Evolutionary conservation across 2,329 filamentous ascomycete genomes (phyloP).

Genomic region (Aspergillus versicolor): DNA sequence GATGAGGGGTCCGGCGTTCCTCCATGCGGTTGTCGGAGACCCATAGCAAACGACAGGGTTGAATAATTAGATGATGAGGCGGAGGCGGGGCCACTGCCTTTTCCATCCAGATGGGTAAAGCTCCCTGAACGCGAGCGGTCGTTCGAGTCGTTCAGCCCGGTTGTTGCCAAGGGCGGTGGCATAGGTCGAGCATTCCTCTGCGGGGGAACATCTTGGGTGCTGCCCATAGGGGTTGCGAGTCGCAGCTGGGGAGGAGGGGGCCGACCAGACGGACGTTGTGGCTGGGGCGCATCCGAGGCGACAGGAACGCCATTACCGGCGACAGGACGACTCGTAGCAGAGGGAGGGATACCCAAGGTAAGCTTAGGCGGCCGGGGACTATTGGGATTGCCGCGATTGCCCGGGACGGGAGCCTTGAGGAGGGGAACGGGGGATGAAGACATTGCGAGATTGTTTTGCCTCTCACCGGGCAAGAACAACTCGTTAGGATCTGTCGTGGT

Average conservation of each 20-base stretch:
- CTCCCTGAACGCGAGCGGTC: slow-evolving; percentile 80
- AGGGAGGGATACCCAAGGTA: slow-evolving; percentile 86
- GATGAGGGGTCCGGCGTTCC: slow-evolving; percentile 82
- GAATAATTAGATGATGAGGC: slow-evolving; percentile 87
- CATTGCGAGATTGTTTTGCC: slow-evolving; percentile 56
- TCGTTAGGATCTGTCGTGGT: slow-evolving; percentile 40
- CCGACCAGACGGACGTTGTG: slow-evolving; percentile 43
- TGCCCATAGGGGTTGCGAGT: slow-evolving; percentile 85
- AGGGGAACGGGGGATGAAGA: slow-evolving; percentile 71
- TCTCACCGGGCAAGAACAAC: slow-evolving; percentile 41
- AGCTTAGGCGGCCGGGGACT: slow-evolving; percentile 71
- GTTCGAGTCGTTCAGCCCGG: slow-evolving; percentile 77
- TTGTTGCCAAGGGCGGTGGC: slow-evolving; percentile 62
- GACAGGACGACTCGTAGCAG: slow-evolving; percentile 77
- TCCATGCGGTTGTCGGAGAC: slow-evolving; percentile 58
- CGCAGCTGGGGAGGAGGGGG: slow-evolving; percentile 76
- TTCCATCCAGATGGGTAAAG: slow-evolving; percentile 73
- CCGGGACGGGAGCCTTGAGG: slow-evolving; percentile 78
- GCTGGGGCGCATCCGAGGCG: slow-evolving; percentile 30
- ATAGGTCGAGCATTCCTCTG: slow-evolving; percentile 60
- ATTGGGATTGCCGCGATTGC: slow-evolving; percentile 60
- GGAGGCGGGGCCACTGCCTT: slow-evolving; percentile 76
- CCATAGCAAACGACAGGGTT: slow-evolving; percentile 76
- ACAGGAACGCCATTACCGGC: slow-evolving; percentile 45
- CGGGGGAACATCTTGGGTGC: slow-evolving; percentile 59